phyloP scores from a whole-genome alignment of 345 rosid genomes.

The Psidium friedrichsthalianum region DNA sequence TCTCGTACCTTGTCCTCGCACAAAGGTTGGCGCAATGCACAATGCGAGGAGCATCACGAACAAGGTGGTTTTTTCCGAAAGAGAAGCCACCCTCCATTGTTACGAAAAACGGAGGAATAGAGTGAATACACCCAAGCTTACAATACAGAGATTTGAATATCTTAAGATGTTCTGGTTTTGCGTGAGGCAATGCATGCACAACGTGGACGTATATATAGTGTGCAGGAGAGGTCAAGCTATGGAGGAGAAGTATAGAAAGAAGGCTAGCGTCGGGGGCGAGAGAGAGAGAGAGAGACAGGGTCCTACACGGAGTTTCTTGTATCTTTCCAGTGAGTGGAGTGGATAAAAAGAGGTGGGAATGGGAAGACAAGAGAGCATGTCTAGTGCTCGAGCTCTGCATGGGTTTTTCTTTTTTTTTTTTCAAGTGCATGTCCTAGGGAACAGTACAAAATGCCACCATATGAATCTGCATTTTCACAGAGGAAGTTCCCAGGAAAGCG shows the following conservation, averaged over 20 bases:
- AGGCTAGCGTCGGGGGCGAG: background rate
- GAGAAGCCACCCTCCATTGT: background rate
- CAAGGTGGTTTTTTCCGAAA: background rate
- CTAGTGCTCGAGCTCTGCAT: background rate
- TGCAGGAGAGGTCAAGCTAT: background rate
- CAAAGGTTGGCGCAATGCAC: constrained; percentile 1
- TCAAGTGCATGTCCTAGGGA: background rate
- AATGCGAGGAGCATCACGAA: background rate
- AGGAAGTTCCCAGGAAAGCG: background rate
- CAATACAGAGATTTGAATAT: background rate
- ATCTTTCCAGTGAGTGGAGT: background rate
- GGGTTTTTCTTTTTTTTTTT: background rate
- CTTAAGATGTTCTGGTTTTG: background rate
- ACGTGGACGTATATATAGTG: background rate
- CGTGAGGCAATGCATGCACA: background rate
- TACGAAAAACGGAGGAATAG: background rate
- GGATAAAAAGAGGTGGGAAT: background rate
- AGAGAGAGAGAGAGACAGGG: background rate
- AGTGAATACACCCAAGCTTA: background rate
- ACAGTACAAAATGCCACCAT: background rate
- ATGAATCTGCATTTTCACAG: background rate
- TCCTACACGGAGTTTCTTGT: background rate
- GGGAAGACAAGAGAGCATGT: background rate
- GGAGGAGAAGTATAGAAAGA: background rate
- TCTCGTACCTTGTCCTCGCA: constrained; percentile 14